These are phyloP conservation scores for Candida schatavii DNA, from an alignment of 805 yeast species.

Conservation along the genomic window DNA sequence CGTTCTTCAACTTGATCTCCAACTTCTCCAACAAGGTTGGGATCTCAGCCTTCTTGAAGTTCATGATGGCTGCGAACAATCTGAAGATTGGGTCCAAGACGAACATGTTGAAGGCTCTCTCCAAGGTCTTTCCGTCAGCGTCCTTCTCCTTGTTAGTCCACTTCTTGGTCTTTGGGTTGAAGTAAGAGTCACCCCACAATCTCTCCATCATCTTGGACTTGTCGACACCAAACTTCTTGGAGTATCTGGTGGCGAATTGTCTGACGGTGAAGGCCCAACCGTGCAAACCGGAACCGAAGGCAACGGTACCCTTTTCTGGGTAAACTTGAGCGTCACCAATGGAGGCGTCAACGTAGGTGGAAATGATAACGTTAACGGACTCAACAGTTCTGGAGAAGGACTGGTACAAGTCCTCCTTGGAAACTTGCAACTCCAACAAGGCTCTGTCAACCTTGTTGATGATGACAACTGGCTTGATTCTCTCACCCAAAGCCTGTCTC, in stretches of 20 bases:
- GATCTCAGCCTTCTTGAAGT: slow-evolving; percentile 97
- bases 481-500: slow-evolving; percentile 98
- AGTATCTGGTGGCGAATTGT: slow-evolving; percentile 96
- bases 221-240: slow-evolving; percentile 99
- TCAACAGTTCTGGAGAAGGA: slow-evolving; percentile 98
- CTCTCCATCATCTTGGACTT: slow-evolving; percentile 96
- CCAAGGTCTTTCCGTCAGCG: slow-evolving; percentile 91
- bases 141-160: slow-evolving; percentile 97
- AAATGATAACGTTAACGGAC: slow-evolving; percentile 97
- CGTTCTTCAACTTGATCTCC: slow-evolving; percentile 90
- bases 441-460: slow-evolving; percentile 99
- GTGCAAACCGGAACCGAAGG: slow-evolving; percentile 99
- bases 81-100: slow-evolving; percentile 98
- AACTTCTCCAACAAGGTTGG: slow-evolving; percentile 89
- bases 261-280: slow-evolving; percentile 99
- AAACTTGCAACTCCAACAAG: slow-evolving; percentile 95
- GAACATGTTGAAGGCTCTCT: slow-evolving; percentile 99
- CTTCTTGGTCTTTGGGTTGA: slow-evolving; percentile 99
- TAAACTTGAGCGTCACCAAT: slow-evolving; percentile 97
- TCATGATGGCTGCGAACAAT: slow-evolving; percentile 95
- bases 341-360: slow-evolving; percentile 87
- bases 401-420: slow-evolving; percentile 98
- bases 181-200: slow-evolving; percentile 99
- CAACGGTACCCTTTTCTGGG: slow-evolving; percentile 99
- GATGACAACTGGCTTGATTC: slow-evolving; percentile 98